Evolutionary conservation across 225 moss, liverwort and hornwort genomes (phyloP).

Genomic region (Takakia lepidozioides): DNA sequence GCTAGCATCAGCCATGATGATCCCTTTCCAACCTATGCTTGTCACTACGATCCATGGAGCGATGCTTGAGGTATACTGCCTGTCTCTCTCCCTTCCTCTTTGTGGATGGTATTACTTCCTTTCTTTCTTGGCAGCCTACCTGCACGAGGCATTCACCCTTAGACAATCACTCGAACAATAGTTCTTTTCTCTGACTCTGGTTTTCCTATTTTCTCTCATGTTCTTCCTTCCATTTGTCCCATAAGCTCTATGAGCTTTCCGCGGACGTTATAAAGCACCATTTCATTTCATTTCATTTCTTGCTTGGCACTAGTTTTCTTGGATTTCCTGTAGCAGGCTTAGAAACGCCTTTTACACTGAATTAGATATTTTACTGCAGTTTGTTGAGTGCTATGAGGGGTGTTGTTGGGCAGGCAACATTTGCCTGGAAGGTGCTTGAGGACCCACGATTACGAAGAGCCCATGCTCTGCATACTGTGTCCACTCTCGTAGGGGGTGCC

Average conservation of each 20-base stretch:
- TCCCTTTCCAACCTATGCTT: constrained; percentile 79
- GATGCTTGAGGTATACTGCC: constrained; percentile 82
- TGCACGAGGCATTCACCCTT: too few species aligned
- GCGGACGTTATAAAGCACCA: not conserved
- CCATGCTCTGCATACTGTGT: constrained; percentile 55
- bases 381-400: too few species aligned
- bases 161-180: too few species aligned
- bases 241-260: too few species aligned
- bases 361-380: not conserved
- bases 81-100: too few species aligned
- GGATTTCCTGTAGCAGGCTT: too few species aligned
- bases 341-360: not conserved
- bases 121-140: not conserved
- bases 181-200: too few species aligned
- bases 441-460: constrained; percentile 65
- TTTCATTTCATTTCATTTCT: not conserved
- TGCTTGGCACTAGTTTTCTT: too few species aligned
- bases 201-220: too few species aligned
- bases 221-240: too few species aligned
- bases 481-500: constrained; percentile 63
- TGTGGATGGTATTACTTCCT: not conserved
- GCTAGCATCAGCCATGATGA: constrained; percentile 57
- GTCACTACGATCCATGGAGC: constrained; percentile 71
- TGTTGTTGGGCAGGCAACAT: constrained; percentile 52
- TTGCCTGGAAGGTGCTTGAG: constrained; percentile 43